Base-by-base conservation (phyloP, 2,329 filamentous ascomycete genomes). In the Epichloe gansuensis region DNA sequence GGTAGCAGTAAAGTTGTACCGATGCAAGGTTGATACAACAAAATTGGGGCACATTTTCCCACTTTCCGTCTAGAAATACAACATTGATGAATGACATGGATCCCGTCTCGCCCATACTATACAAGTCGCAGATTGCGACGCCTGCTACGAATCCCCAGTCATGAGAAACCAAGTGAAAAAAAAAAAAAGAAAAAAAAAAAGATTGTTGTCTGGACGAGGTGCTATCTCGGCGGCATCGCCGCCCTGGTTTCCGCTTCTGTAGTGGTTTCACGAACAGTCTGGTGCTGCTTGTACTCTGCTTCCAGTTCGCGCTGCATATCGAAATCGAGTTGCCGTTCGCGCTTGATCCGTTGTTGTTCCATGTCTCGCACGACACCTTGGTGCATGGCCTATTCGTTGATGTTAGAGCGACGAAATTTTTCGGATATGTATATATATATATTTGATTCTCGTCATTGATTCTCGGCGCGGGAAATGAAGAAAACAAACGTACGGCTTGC, bases 331-430 rank as follows among this genome's bases (percentile, higher is more conserved):
- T 94, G 87, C 54, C 93, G 84, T 68, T 98, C 93, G 58, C 81
- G 79, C 71, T 96, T 96, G 58, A 96, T 67, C 45, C 87, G 82
- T 66, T 95, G 90, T 64, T 94, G 89, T 64, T 97, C 91, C 76
- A 96, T 86, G 64, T 98, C 93, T 57, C 91, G 87, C 57, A 97
- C 74, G 42, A 98, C 93, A 44, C 93, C 93, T 59, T 85, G 81
- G 64, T 98, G 93, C 93, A 98, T 98, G 53, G 88, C 87, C 93
- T 91, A 56, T 31, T 12, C 36, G 12, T 15, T 21, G 21, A 15
- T 21, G 23, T 49, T 58, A 47, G 50, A 38, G 12, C 21, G 13
- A 9, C 21, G 13, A n/a, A n/a, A 9, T 38, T 43, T 2, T 17
- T 8, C 4, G 17, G 17, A 21, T 2, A 21, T 21, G 17, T 21